A percentile compares a stretch with the other conserved stretches of the same genome.
phyloP scores from a whole-genome alignment of 1,284 basidiomycete genomes.

The Sporisorium iseilematis-ciliati region DNA sequence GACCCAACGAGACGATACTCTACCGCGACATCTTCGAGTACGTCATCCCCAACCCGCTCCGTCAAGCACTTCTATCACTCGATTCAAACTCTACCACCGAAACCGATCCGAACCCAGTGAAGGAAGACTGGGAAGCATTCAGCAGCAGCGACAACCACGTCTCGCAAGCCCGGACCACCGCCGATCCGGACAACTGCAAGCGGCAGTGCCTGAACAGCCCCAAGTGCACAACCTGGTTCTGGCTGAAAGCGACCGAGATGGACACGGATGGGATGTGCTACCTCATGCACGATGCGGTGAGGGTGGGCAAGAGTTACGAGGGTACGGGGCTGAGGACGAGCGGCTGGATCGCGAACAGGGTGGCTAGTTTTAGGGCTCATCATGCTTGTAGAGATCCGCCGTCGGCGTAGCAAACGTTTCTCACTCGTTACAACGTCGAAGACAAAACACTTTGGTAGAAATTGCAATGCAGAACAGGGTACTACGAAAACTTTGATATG shows the following conservation, averaged over 20 bases:
- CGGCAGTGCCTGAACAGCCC: conserved; percentile 16
- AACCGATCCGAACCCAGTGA: conserved; percentile 18
- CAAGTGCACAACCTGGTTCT: conserved; percentile 38
- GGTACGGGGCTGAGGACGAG: conserved; percentile 27
- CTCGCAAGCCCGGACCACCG: not conserved
- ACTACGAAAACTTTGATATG: too few relatives aligned
- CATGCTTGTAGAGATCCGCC: conserved; percentile 29
- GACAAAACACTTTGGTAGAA: too few relatives aligned
- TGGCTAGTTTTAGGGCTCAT: conserved; percentile 21
- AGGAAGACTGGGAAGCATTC: conserved; percentile 33
- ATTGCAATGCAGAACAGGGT: too few relatives aligned
- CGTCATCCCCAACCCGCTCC: conserved; percentile 14
- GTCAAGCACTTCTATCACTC: not conserved
- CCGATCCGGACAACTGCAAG: conserved; percentile 9
- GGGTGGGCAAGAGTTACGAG: conserved; percentile 27
- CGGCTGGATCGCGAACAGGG: conserved; percentile 26
- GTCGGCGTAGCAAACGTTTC: too few relatives aligned
- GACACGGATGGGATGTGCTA: conserved; percentile 23
- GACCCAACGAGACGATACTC: conserved; percentile 10
- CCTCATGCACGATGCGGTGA: conserved; percentile 24
- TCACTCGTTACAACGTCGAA: too few relatives aligned
- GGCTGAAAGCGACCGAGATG: conserved; percentile 21
- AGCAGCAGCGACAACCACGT: conserved; percentile 14
- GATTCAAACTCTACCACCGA: not conserved
- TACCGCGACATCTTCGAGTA: conserved; percentile 32